Conservation (phyloP, 164 flowering plant genomes). For the Liquidambar formosana region DNA sequence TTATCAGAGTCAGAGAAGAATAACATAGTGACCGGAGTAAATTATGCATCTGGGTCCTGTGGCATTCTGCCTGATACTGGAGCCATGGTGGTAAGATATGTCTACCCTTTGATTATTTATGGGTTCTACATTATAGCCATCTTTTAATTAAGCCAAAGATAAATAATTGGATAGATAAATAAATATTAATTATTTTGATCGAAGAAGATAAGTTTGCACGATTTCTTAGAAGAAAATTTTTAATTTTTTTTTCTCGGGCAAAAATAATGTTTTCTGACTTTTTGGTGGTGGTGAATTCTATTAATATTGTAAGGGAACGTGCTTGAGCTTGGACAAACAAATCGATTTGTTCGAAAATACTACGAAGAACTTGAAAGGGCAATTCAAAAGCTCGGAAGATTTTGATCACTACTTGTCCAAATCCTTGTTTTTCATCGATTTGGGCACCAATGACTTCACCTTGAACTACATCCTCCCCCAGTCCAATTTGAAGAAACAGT, state of each 20-base stretch:
- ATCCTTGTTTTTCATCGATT: not conserved
- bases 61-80: constrained; percentile 12
- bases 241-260: too few relatives aligned
- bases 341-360: not conserved
- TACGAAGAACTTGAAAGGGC: not conserved
- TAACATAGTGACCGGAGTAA: not conserved
- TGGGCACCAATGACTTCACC: constrained; percentile 1
- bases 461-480: too few relatives aligned
- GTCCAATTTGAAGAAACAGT: too few relatives aligned
- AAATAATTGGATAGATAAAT: too few relatives aligned
- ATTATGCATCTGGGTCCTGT: constrained; percentile 16
- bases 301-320: not conserved
- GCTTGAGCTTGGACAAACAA: not conserved
- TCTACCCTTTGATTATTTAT: not conserved
- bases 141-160: too few relatives aligned
- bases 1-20: not conserved
- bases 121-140: too few relatives aligned
- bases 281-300: not conserved
- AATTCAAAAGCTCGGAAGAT: not conserved
- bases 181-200: too few relatives aligned
- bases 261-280: too few relatives aligned
- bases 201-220: too few relatives aligned
- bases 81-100: not conserved
- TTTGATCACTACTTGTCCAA: not conserved
- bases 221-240: too few relatives aligned